Evolutionary conservation across 2,329 filamentous ascomycete species (phyloP).

Genomic region (Colletotrichum nymphaeae): DNA sequence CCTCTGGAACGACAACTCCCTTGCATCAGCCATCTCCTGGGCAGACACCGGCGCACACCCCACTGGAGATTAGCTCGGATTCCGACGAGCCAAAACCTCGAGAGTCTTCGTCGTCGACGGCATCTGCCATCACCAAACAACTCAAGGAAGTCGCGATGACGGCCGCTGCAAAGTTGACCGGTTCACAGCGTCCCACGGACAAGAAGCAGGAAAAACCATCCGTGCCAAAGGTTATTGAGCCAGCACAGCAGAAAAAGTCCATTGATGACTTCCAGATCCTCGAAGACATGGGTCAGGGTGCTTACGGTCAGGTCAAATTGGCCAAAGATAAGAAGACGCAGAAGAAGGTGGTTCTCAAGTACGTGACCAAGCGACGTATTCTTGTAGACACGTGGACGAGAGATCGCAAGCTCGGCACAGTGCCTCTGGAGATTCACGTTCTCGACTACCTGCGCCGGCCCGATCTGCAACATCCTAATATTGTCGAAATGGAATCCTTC

Average conservation of each 20-base stretch:
- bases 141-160: slow-evolving; percentile 67
- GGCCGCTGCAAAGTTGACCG: slow-evolving; percentile 65
- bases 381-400: slow-evolving; percentile 98
- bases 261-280: slow-evolving; percentile 93
- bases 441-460: slow-evolving; percentile 89
- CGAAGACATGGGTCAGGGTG: slow-evolving; percentile 98
- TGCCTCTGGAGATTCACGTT: slow-evolving; percentile 96
- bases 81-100: slow-evolving; percentile 57
- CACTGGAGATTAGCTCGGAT: slow-evolving; percentile 67
- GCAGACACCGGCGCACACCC: slow-evolving; percentile 71
- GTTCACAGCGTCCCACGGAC: slow-evolving; percentile 49
- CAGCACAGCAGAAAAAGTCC: slow-evolving; percentile 73
- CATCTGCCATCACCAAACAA: slow-evolving; percentile 64
- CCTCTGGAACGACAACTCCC: slow-evolving; percentile 76
- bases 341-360: slow-evolving; percentile 94
- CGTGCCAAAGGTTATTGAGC: slow-evolving; percentile 49
- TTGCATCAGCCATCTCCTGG: slow-evolving; percentile 83
- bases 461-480: slow-evolving; percentile 74
- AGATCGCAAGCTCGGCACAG: slow-evolving; percentile 90
- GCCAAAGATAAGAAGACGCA: slow-evolving; percentile 84
- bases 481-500: slow-evolving; percentile 79
- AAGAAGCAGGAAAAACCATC: slow-evolving; percentile 48
- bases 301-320: slow-evolving; percentile 97
- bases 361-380: slow-evolving; percentile 96
- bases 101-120: slow-evolving; percentile 51